Evolutionary conservation across 2,329 filamentous ascomycete species (phyloP), one percentile per base, ranked within the genome.

Genomic region (Aspergillus piperis): DNA sequence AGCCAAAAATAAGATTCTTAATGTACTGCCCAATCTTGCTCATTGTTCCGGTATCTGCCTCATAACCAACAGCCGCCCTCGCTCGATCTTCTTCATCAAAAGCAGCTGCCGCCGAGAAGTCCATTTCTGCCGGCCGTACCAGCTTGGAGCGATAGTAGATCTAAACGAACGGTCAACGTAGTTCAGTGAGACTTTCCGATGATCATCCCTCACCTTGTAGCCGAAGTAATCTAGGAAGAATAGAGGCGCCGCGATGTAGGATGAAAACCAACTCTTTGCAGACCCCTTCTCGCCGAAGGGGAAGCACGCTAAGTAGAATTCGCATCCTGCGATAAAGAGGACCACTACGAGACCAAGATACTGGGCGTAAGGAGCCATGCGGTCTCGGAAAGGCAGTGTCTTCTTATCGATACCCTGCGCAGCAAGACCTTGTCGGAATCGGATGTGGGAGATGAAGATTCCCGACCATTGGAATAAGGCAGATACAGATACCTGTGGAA

Each of bases 231-330:
- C 71, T 41, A 72, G 64, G 41, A 69, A 54, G 59, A 73, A 73
- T 38, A 74, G 57, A 6, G 73, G 73, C 7, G 69, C 72, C 2
- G 70, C 70, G 1, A 75, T 63, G 38, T 74, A 75, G 10, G 69
- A 67, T 2, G 71, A 69, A 54, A 74, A 74, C 64, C 74, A 75
- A 19, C 62, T 70, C 60, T 66, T 71, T 4, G 66, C 71, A 3
- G 66, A 70, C 4, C 67, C 70, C 27, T 70, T 68, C 47, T 66
- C 72, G 2, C 68, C 68, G 23, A 75, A 71, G 3, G 70, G 73
- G 52, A 62, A 71, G 21, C 72, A 67, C 3, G 71, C 65, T 23
- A 74, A 62, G 48, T 75, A 74, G 51, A 75, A 74, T 51, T 75
- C 70, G 54, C 70, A 72, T 2, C 66, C 67, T 36, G 73, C 65